Evolutionary conservation across 2,329 filamentous ascomycete genomes (phyloP).

Genomic region (Orbilia ellipsospora): DNA sequence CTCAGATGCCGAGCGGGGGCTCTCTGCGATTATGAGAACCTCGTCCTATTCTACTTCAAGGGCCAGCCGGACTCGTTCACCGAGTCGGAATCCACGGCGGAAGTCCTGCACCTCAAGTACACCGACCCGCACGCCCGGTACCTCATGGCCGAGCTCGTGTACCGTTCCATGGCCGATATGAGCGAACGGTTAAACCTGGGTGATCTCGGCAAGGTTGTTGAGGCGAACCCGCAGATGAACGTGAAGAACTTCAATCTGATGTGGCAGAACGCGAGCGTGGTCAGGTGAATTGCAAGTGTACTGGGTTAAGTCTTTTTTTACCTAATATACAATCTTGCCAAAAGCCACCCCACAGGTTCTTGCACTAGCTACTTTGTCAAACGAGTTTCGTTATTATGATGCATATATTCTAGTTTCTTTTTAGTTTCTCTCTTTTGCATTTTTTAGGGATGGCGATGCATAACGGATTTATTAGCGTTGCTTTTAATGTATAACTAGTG

Average conservation of each 20-base stretch:
- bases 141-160: slow-evolving; percentile 52
- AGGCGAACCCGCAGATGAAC: slow-evolving; percentile 54
- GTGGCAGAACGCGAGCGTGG: slow-evolving; percentile 48
- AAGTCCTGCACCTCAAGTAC: slow-evolving; percentile 49
- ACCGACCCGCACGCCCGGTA: slow-evolving; percentile 54
- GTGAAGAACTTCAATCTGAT: slow-evolving; percentile 52
- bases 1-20: slow-evolving; percentile 51
- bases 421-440: neutral
- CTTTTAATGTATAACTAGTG: slow-evolving; percentile 22
- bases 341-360: neutral
- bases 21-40: slow-evolving; percentile 55
- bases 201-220: slow-evolving; percentile 50
- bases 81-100: slow-evolving; percentile 48
- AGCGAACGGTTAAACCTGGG: slow-evolving; percentile 52
- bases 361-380: neutral
- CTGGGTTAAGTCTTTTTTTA: neutral
- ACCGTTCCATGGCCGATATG: slow-evolving; percentile 51
- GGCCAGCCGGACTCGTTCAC: slow-evolving; percentile 52
- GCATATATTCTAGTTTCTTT: neutral
- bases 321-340: neutral
- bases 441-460: neutral
- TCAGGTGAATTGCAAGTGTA: slow-evolving; percentile 27
- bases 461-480: slow-evolving; percentile 17
- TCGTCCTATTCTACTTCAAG: slow-evolving; percentile 55
- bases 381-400: neutral